A percentile compares a stretch with the other conserved stretches of the same genome.
Conservation (phyloP, 129 eudicot species). For the Deinandra increscens region DNA sequence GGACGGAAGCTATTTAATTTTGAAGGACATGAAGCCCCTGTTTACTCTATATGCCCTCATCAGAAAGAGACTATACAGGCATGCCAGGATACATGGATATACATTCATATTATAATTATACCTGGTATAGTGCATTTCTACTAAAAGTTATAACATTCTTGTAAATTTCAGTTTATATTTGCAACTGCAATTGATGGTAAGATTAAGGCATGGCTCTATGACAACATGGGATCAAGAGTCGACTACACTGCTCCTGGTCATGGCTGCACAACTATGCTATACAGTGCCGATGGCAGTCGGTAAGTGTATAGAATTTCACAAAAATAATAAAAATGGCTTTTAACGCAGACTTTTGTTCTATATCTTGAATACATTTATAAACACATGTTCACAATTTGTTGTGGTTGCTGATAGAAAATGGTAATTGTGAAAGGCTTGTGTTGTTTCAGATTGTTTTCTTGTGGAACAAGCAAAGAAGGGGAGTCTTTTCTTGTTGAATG, state of each 20-base stretch:
- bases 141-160: background rate
- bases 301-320: constrained; percentile 15
- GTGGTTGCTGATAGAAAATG: background rate
- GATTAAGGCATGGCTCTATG: constrained; percentile 91
- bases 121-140: background rate
- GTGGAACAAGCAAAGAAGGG: constrained; percentile 97
- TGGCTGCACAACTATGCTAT: constrained; percentile 86
- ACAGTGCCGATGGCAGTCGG: constrained; percentile 93
- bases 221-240: constrained; percentile 78
- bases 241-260: constrained; percentile 95
- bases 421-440: background rate
- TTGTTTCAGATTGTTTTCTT: constrained; percentile 76
- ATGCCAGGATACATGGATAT: background rate
- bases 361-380: constrained; percentile 5
- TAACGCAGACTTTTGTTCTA: background rate
- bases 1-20: constrained; percentile 71
- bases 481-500: constrained; percentile 89
- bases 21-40: constrained; percentile 96
- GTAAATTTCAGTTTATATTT: constrained; percentile 66
- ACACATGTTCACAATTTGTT: background rate
- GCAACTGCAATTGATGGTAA: constrained; percentile 95
- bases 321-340: background rate
- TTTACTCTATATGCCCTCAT: constrained; percentile 86
- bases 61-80: constrained; percentile 87
- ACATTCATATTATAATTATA: constrained; percentile 6